These are phyloP conservation scores for Saccharomycopsis fodiens DNA, from an alignment of 805 yeast species.

Conservation along the genomic window DNA sequence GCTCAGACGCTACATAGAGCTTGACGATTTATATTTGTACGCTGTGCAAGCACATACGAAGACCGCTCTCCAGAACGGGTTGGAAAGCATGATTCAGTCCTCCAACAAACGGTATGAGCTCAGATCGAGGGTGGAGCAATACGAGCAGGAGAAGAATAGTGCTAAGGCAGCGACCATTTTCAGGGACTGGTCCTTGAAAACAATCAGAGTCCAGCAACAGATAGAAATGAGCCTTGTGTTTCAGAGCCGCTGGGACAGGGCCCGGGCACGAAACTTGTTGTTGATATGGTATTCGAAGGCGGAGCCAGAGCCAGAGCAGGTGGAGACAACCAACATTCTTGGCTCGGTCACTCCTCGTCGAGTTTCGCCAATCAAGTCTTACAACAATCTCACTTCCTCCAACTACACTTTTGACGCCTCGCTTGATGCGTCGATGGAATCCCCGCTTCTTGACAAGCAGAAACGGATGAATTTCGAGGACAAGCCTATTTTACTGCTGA, in stretches of 20 bases:
- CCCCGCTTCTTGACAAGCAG: constrained; percentile 13
- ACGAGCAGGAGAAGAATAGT: constrained; percentile 5
- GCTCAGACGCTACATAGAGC: constrained; percentile 1
- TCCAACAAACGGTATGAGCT: constrained; percentile 16
- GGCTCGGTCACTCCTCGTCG: neutral
- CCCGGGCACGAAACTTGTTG: constrained; percentile 10
- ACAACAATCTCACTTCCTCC: constrained; percentile 1
- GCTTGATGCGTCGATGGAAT: constrained; percentile 2
- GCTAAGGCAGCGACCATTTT: neutral
- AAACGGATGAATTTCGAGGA: constrained; percentile 1
- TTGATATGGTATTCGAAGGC: constrained; percentile 13
- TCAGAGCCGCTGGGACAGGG: constrained; percentile 10
- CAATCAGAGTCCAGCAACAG: constrained; percentile 14
- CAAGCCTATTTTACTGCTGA: constrained; percentile 4
- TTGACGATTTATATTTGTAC: constrained; percentile 2
- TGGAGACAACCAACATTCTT: neutral
- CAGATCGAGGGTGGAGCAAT: constrained; percentile 3
- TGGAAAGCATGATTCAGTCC: constrained; percentile 4
- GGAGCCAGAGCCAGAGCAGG: neutral
- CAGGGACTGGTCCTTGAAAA: constrained; percentile 12
- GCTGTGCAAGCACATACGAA: constrained; percentile 2
- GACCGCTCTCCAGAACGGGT: neutral
- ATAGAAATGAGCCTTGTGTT: constrained; percentile 9
- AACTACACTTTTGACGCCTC: no score
- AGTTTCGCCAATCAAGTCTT: constrained; percentile 18